Evolutionary conservation across 257 asterid species (phyloP).

Genomic region (Lycium ferocissimum): DNA sequence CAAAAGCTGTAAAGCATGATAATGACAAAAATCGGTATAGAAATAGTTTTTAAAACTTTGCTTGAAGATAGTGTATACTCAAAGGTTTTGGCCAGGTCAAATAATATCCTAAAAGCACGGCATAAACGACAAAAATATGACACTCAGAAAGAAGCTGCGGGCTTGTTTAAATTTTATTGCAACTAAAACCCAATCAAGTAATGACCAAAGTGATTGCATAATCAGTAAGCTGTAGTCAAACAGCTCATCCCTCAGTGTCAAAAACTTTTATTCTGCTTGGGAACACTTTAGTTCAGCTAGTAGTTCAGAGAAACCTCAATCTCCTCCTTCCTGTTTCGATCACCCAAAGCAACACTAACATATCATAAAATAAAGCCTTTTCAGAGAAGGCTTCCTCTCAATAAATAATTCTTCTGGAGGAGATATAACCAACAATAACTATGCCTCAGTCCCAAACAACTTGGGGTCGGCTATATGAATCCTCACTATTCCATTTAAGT

Average conservation of each 20-base stretch:
- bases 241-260: not conserved
- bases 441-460: not conserved
- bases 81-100: conserved; percentile 6
- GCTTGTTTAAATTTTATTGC: not conserved
- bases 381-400: conserved; percentile 14
- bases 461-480: not conserved
- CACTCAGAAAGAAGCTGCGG: not conserved
- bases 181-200: conserved; percentile 22
- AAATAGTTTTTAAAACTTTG: not conserved
- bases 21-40: not conserved
- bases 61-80: conserved; percentile 7
- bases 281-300: not conserved
- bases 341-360: conserved; percentile 14
- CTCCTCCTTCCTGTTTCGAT: not conserved
- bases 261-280: not conserved
- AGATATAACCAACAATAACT: not conserved
- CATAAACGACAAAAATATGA: not conserved
- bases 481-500: conserved; percentile 1
- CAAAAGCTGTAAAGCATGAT: conserved; percentile 10
- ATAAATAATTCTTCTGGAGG: not conserved
- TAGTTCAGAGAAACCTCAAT: conserved; percentile 9
- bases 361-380: not conserved
- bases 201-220: not conserved
- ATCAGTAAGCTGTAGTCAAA: not conserved
- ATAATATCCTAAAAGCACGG: not conserved